Evolutionary conservation across 345 rosid genomes (phyloP).

Genomic region (Gynandropsis gynandra): DNA sequence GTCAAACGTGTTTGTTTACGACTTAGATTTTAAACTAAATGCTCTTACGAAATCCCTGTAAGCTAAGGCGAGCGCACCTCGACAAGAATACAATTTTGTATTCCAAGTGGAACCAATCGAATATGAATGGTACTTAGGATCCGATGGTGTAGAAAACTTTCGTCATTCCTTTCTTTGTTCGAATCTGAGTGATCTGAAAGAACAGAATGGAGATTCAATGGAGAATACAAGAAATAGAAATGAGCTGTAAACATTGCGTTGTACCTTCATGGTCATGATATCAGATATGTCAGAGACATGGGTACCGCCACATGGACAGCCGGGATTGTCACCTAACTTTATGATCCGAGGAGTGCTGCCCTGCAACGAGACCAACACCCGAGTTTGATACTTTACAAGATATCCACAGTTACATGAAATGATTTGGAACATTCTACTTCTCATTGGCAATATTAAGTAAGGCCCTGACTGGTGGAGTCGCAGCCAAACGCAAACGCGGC

Average conservation of each 20-base stretch:
- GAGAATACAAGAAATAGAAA: too few species aligned
- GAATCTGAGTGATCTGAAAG: constrained; percentile 56
- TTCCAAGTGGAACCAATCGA: neutral
- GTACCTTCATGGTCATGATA: constrained; percentile 60
- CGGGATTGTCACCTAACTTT: constrained; percentile 54
- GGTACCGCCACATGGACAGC: constrained; percentile 90
- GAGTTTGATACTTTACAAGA: constrained; percentile 12
- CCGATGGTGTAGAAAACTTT: constrained; percentile 59
- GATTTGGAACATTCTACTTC: neutral
- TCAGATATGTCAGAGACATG: constrained; percentile 75
- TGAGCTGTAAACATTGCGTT: neutral
- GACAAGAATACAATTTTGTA: neutral
- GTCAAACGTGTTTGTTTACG: too few species aligned
- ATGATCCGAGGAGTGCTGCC: constrained; percentile 70
- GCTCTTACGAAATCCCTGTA: neutral
- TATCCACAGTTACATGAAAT: neutral
- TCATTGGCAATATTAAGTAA: too few species aligned
- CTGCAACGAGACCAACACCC: constrained; percentile 33
- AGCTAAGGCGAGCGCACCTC: constrained; percentile 16
- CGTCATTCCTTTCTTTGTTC: constrained; percentile 61
- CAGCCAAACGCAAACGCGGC: too few species aligned
- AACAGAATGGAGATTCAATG: constrained; percentile 6
- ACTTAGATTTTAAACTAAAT: too few species aligned
- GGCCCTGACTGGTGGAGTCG: too few species aligned
- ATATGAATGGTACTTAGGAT: constrained; percentile 11